A percentile compares a stretch with the other conserved stretches of the same genome.
Evolutionary conservation across 2,329 filamentous ascomycete species (phyloP).

Genomic region (Penicillium sp.): DNA sequence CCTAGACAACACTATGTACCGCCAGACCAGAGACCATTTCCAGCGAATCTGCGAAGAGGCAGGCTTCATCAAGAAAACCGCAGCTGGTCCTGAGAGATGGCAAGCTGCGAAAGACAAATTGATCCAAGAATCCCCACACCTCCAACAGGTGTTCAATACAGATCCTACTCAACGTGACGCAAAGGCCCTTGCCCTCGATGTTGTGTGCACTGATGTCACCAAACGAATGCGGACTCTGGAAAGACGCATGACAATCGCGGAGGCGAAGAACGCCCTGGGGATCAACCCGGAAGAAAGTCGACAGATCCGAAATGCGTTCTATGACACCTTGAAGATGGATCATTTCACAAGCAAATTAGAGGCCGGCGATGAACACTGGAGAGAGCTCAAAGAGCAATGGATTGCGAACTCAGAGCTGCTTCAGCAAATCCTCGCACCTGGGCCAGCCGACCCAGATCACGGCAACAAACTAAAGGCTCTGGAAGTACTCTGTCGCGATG

Average conservation of each 20-base stretch:
- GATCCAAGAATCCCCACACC: conserved; percentile 61
- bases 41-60: conserved; percentile 66
- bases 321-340: conserved; percentile 62
- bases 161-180: conserved; percentile 58
- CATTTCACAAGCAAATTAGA: conserved; percentile 72
- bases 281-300: conserved; percentile 68
- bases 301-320: conserved; percentile 64
- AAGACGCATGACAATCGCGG: conserved; percentile 66
- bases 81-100: conserved; percentile 71
- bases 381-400: conserved; percentile 67
- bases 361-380: conserved; percentile 69
- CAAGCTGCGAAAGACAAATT: conserved; percentile 66
- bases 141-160: conserved; percentile 61
- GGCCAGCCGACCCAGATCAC: conserved; percentile 53
- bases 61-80: conserved; percentile 70
- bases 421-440: conserved; percentile 53
- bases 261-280: conserved; percentile 70
- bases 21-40: conserved; percentile 64
- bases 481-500: conserved; percentile 70
- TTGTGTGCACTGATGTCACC: conserved; percentile 77
- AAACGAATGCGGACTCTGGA: conserved; percentile 70
- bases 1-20: conserved; percentile 64
- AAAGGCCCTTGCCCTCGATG: conserved; percentile 69
- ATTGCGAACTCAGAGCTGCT: conserved; percentile 57
- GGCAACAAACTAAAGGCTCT: conserved; percentile 61